Conservation (phyloP, 805 yeast species). For the Ogataea neopini region DNA sequence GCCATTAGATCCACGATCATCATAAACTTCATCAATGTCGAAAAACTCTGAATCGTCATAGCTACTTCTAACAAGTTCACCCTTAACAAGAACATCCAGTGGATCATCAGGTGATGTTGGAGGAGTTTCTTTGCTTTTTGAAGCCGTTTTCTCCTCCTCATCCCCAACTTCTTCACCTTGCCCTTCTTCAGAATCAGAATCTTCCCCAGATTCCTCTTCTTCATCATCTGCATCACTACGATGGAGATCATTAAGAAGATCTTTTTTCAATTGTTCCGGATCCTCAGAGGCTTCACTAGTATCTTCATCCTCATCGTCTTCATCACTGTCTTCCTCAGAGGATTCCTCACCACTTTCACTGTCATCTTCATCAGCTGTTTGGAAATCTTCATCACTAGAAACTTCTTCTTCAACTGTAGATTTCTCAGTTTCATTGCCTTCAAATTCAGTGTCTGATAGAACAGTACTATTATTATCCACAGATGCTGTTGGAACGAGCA, state of each 20-base stretch:
- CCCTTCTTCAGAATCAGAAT: conserved; percentile 1
- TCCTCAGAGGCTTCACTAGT: conserved; percentile 20
- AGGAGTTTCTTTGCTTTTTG: conserved; percentile 28
- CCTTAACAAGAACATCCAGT: conserved; percentile 15
- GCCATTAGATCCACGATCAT: conserved; percentile 65
- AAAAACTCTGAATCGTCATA: conserved; percentile 46
- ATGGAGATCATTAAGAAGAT: conserved; percentile 33
- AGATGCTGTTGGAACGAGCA: background rate
- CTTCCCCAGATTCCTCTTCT: conserved; percentile 26
- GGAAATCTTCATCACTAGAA: conserved; percentile 31
- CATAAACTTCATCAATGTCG: conserved; percentile 53
- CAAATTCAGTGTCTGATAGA: conserved; percentile 16
- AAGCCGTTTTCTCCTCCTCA: conserved; percentile 21
- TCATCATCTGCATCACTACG: conserved; percentile 27
- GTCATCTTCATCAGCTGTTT: conserved; percentile 32
- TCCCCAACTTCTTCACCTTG: conserved; percentile 18
- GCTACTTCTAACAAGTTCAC: conserved; percentile 21
- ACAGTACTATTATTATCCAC: conserved; percentile 3
- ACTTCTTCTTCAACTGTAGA: conserved; percentile 23
- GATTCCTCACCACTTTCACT: background rate
- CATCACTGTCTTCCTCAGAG: conserved; percentile 6
- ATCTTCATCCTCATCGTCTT: conserved; percentile 13
- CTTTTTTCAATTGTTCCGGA: conserved; percentile 27
- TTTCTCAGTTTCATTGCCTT: conserved; percentile 1
- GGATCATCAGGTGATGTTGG: conserved; percentile 39